phyloP scores from a whole-genome alignment of 148 eudicot species.

The Diospyros lotus region DNA sequence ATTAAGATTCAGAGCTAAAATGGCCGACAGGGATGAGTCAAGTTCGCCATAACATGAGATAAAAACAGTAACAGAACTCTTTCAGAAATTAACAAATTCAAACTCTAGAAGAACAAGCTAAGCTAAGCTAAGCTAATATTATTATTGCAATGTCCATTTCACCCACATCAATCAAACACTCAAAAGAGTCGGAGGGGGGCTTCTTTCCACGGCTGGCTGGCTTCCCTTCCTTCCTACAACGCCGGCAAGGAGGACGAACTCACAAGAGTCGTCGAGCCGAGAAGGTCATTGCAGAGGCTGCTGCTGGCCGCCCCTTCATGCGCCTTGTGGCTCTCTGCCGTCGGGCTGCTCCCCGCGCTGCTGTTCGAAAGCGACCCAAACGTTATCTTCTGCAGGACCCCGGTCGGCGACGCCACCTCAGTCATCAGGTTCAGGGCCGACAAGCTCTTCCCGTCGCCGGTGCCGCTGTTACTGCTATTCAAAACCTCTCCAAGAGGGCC shows the following conservation, averaged over 20 bases:
- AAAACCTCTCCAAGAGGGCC: slow-evolving; percentile 80
- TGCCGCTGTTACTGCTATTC: slow-evolving; percentile 30
- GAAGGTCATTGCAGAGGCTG: slow-evolving; percentile 16
- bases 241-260: slow-evolving; percentile 22
- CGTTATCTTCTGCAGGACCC: slow-evolving; percentile 46
- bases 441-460: slow-evolving; percentile 20
- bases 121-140: too few species aligned
- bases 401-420: slow-evolving; percentile 50
- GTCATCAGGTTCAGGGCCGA: slow-evolving; percentile 33
- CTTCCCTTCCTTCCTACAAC: slow-evolving; percentile 7
- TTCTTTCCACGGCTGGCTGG: too few species aligned
- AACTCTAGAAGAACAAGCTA: too few species aligned
- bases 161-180: too few species aligned
- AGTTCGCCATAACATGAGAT: too few species aligned
- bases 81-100: too few species aligned
- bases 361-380: slow-evolving; percentile 49
- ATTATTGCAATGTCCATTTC: too few species aligned
- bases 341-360: slow-evolving; percentile 55
- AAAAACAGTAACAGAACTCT: too few species aligned
- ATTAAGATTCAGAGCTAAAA: too few species aligned
- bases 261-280: slow-evolving; percentile 18
- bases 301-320: slow-evolving; percentile 9
- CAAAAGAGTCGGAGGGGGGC: too few species aligned
- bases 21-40: too few species aligned
- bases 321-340: slow-evolving; percentile 24